Percentiles rank a stretch among this genome's conserved stretches.
These are phyloP conservation scores for Triticum urartu DNA, from an alignment of 176 grass and related monocot genomes.

Conservation along the genomic window DNA sequence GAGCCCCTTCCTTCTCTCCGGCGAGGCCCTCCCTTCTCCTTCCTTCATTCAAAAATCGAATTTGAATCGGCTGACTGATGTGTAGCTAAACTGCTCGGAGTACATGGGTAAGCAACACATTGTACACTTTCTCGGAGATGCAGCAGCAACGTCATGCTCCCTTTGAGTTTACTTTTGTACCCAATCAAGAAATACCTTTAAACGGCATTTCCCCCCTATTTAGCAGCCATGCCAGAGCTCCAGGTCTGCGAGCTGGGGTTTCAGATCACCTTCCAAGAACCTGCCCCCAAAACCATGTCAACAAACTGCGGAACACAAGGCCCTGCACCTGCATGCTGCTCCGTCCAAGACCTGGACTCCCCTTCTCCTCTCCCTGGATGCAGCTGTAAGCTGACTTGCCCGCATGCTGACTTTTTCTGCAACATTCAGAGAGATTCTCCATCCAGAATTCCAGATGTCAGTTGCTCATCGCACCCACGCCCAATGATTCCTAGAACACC, in stretches of 20 bases:
- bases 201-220: not conserved
- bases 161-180: conserved; percentile 16
- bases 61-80: no score
- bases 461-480: not conserved
- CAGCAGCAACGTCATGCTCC: not conserved
- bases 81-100: not conserved
- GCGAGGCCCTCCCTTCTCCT: no score
- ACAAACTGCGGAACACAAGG: conserved; percentile 34
- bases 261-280: conserved; percentile 53
- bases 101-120: not conserved
- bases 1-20: no score
- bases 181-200: not conserved
- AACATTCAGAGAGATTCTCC: conserved; percentile 23
- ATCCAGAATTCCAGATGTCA: conserved; percentile 25
- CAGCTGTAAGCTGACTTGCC: conserved; percentile 30
- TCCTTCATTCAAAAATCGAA: no score
- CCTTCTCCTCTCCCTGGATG: conserved; percentile 14
- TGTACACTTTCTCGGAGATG: not conserved
- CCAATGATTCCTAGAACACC: conserved; percentile 36
- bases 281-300: conserved; percentile 27
- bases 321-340: not conserved
- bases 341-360: conserved; percentile 14
- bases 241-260: not conserved
- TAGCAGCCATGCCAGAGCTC: not conserved
- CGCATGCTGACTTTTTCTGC: not conserved